Evolutionary conservation across 495 filamentous ascomycete genomes (phyloP), one percentile per base, ranked within the genome.

Genomic region (Neurospora hispaniola): DNA sequence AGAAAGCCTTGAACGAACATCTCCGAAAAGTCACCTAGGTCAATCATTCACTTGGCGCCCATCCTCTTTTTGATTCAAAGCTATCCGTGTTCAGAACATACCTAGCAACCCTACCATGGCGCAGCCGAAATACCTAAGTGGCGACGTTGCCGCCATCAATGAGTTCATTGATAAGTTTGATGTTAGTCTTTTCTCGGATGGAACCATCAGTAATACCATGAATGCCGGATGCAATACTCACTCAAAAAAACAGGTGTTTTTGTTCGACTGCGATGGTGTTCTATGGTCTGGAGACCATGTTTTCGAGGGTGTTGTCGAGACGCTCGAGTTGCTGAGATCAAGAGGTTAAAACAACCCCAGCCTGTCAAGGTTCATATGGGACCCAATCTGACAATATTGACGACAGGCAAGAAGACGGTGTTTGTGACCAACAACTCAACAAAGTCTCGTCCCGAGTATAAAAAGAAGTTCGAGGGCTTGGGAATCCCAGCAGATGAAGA

Each of bases 381-480:
- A 2, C 69, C 48, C 12, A 69, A 69, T 27, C 72, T 82, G 44
- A 78, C 70, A 27, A 35, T 46, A 16, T 18, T 23, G 18, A 38
- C 12, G 10, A 5, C 39, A 96, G 94, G 93, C 71, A 99, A 99
- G 81, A 92, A 90, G 81, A 85, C 96, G 20, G 90, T 99, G 73
- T 99, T 99, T 79, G 96, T 99, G 66, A 98, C 96, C 4, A 99
- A 99, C 82, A 99, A 99, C 86, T 96, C 93, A 80, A 98, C 96
- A 39, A 98, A 98, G 80, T 97, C 95, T 20, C 92, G 96, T 20
- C 86, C 88, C 35, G 93, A 96, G 77, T 98, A 98, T 82, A 89
- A 90, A 80, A 94, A 94, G 83, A 98, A 98, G 76, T 88, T 99
- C 68, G 89, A 90, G n/a, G 82, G 79, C 31, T 84, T 97, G 76